Conservation (phyloP, 2,329 filamentous ascomycete genomes). For the Ambrosiella xylebori region DNA sequence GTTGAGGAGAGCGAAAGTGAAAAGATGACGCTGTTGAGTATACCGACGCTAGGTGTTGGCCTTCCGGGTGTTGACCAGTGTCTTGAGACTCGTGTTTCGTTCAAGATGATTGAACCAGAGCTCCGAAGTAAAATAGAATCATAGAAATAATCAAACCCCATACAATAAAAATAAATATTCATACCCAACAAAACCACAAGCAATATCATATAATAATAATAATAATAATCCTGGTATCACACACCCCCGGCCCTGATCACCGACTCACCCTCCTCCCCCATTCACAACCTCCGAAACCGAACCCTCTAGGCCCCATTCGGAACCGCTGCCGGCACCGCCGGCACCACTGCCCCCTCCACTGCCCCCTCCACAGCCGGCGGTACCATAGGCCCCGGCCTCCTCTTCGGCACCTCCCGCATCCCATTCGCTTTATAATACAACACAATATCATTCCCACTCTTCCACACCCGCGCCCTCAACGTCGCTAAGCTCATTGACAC, state of each 20-base stretch:
- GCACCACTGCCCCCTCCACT: neutral
- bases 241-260: neutral
- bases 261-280: neutral
- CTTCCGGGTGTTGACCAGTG: slow-evolving; percentile 30
- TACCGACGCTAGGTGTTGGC: slow-evolving; percentile 34
- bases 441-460: slow-evolving; percentile 81
- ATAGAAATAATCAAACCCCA: neutral
- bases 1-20: neutral
- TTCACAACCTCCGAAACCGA: too few relatives aligned
- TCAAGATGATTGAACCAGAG: slow-evolving; percentile 26
- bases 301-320: too few relatives aligned
- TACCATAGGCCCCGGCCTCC: slow-evolving; percentile 17
- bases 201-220: neutral
- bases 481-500: slow-evolving; percentile 87
- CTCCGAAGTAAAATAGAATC: neutral
- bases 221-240: neutral
- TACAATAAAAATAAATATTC: neutral
- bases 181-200: neutral
- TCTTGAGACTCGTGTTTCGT: slow-evolving; percentile 33
- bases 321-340: too few relatives aligned
- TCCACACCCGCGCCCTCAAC: slow-evolving; percentile 82
- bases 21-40: slow-evolving; percentile 29
- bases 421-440: slow-evolving; percentile 86
- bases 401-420: slow-evolving; percentile 43
- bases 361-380: slow-evolving; percentile 4